A percentile compares a stretch with the other conserved stretches of the same genome.
phyloP scores from a whole-genome alignment of 2,329 filamentous ascomycete species.

The Ilyonectria mors-panacis region DNA sequence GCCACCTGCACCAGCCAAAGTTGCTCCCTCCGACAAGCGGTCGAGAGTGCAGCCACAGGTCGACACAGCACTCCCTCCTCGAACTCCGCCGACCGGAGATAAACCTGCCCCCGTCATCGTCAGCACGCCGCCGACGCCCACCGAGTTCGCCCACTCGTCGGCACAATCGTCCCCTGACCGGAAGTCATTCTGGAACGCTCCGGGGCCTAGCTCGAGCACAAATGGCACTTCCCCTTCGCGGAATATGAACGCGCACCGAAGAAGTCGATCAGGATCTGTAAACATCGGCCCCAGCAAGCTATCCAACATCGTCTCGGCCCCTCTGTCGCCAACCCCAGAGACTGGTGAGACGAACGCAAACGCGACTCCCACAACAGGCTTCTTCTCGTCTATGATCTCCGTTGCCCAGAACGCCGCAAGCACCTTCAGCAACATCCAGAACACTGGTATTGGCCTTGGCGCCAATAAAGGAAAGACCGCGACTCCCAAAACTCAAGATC shows the following conservation, averaged over 20 bases:
- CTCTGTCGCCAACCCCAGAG: slow-evolving; percentile 84
- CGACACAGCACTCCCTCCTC: slow-evolving; percentile 55
- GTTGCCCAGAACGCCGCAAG: slow-evolving; percentile 93
- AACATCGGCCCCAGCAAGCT: slow-evolving; percentile 85
- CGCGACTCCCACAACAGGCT: slow-evolving; percentile 70
- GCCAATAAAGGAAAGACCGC: slow-evolving; percentile 54
- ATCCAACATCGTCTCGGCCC: slow-evolving; percentile 80
- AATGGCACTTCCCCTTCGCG: slow-evolving; percentile 75
- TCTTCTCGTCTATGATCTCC: slow-evolving; percentile 95
- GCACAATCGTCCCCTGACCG: slow-evolving; percentile 47
- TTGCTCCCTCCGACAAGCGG: slow-evolving; percentile 48
- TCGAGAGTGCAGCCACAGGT: slow-evolving; percentile 49
- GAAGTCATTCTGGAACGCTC: slow-evolving; percentile 48
- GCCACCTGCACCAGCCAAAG: slow-evolving; percentile 50
- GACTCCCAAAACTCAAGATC: slow-evolving; percentile 45
- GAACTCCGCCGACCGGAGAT: slow-evolving; percentile 64
- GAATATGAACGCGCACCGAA: slow-evolving; percentile 80
- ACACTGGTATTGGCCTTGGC: slow-evolving; percentile 70
- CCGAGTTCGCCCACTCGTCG: slow-evolving; percentile 55
- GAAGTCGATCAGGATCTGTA: slow-evolving; percentile 67
- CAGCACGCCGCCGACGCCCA: slow-evolving; percentile 77
- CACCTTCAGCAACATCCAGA: slow-evolving; percentile 81
- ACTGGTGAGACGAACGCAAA: slow-evolving; percentile 70
- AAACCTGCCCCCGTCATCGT: slow-evolving; percentile 69
- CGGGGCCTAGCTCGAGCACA: slow-evolving; percentile 49